Percentiles rank a stretch among this genome's conserved stretches.
Conservation (phyloP, 1,284 basidiomycete genomes). For the Spongiforma sp. region DNA sequence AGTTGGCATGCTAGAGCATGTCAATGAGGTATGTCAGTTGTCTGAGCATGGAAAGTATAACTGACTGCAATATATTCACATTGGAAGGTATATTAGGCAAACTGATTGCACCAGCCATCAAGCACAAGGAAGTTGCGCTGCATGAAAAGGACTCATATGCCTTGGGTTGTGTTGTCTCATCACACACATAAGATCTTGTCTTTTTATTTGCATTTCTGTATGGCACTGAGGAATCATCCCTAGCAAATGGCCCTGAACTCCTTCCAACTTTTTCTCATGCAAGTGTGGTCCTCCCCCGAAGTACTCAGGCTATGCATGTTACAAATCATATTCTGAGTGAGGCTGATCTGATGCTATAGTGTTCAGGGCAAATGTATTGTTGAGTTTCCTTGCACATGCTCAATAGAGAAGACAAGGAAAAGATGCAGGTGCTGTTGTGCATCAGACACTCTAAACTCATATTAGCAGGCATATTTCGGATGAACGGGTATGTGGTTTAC, state of each 20-base stretch:
- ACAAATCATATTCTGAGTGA: slow-evolving; percentile 88
- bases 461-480: slow-evolving; percentile 85
- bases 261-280: slow-evolving; percentile 90
- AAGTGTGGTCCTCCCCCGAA: slow-evolving; percentile 80
- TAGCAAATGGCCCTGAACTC: slow-evolving; percentile 91
- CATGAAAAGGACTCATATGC: slow-evolving; percentile 88
- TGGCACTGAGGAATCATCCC: neutral
- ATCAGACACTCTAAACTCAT: slow-evolving; percentile 92
- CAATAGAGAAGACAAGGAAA: slow-evolving; percentile 76
- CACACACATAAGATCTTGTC: slow-evolving; percentile 57
- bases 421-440: slow-evolving; percentile 80
- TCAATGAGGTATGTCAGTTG: slow-evolving; percentile 72
- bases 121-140: slow-evolving; percentile 83
- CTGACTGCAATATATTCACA: slow-evolving; percentile 42
- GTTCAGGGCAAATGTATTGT: slow-evolving; percentile 70
- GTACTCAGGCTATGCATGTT: slow-evolving; percentile 83
- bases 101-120: slow-evolving; percentile 90
- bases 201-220: neutral
- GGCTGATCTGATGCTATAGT: neutral
- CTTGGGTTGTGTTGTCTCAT: slow-evolving; percentile 93
- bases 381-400: slow-evolving; percentile 79
- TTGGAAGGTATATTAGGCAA: slow-evolving; percentile 91
- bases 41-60: neutral
- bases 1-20: slow-evolving; percentile 90
- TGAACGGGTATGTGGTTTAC: slow-evolving; percentile 55